Evolutionary conservation across 345 rosid genomes (phyloP), one percentile per base, ranked within the genome.

Genomic region (Eucalyptus victrix): DNA sequence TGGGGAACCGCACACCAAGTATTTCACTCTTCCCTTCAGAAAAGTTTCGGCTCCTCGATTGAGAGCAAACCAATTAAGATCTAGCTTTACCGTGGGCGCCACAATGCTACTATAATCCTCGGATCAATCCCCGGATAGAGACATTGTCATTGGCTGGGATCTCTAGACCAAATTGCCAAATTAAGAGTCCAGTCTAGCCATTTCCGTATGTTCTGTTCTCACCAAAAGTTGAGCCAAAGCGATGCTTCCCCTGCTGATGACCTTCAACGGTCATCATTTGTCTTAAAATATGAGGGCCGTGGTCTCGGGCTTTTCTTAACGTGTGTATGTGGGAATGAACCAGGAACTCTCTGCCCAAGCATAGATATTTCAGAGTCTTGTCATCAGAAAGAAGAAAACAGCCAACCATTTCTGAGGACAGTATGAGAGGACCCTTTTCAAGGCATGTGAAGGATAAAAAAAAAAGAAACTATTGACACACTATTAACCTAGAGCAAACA

Each of bases 301-400:
- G 53, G 53, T 50, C 3, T 1, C 8, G 3, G 1, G 19, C 53
- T 15, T 0, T 50, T 50, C 53, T 16, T 50, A 6, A 50, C 0
- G 3, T 15, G 7, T 6, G 19, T 50, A 0, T 50, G 0, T 50
- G 7, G 19, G 8, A 16, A 6, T 50, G 53, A 16, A 50, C 7
- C 53, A 2, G 19, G 53, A 50, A 16, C 53, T 6, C 19, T 50
- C 53, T 50, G 53, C 53, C 1, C 19, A 50, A 50, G 53, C 3
- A 16, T 50, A 6, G 7, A 15, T 15, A 5, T 15, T 50, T 50
- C 1, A 0, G 1, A 2, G 1, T 50, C 2, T 15, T 50, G 53
- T 15, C 53, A 15, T 50, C 18, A 15, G 18, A 50, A 15, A 15
- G 53, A 50, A 50, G 53, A 50, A 49, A 50, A 50, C 53, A 50